Base-by-base conservation (phyloP, 179 eudicot species). In the Nepenthes alata region DNA sequence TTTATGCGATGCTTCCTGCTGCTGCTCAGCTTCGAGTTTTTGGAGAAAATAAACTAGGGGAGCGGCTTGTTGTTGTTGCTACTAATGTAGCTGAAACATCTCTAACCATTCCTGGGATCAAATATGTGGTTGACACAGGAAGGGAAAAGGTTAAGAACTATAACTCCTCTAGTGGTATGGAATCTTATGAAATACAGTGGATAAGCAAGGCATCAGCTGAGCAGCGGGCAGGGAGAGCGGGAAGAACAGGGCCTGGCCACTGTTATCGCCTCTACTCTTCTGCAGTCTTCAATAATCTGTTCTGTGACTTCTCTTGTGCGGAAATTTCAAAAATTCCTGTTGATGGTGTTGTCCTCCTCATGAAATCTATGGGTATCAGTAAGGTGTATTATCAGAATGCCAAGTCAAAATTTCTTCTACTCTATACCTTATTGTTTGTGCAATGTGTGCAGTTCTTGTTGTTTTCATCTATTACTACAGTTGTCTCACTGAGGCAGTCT, bases 1-100 rank as follows among this genome's bases (percentile, higher is more conserved):
- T 94, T 53, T 94, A 94, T 81, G 94, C 96, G 45, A 90, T 87
- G 99, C 96, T 90, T 78, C 96, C 89, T 25, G 91, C 83, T 55
- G 80, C 89, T 55, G 79, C 85, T 34, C 91, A 87, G 70, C 91
- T 78, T 72, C 81, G 86, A 74, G 97, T 90, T 37, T 94, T 87
- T 70, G 86, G 79, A 66, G 65, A 81, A 44, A 66, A 70, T 12
- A 80, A 75, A 74, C 87, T 81, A 68, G 91, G 89, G 34, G 91
- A 85, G 70, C 85, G 96, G 59, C 77, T 87, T 55, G 85, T 94
- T 55, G 91, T 94, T 67, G 85, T 94, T 70, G 96, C 97, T 48
- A 90, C 99, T 44, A 94, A 94, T 76, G 97, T 94, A 47, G 96
- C 99, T 47, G 97, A 90, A 76, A 94, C 97, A 67, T 90, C 97